phyloP scores from a whole-genome alignment of 2,329 filamentous ascomycete genomes.

The Colletotrichum musae region DNA sequence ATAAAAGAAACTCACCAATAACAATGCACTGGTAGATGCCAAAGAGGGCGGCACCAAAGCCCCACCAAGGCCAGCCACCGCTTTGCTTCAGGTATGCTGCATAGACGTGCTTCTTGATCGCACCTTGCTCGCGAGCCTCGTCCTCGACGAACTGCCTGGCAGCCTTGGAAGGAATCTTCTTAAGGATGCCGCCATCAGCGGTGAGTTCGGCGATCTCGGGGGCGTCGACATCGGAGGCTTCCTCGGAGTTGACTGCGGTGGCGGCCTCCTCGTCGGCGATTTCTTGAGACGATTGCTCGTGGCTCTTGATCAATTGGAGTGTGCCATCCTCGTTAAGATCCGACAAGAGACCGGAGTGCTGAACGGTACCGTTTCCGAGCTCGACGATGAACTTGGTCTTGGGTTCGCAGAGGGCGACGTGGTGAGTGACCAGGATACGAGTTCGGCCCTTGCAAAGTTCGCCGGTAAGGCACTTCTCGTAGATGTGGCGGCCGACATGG shows the following conservation, averaged over 20 bases:
- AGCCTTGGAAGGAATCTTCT: constrained; percentile 65
- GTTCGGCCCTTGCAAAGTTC: constrained; percentile 79
- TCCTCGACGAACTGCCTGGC: constrained; percentile 83
- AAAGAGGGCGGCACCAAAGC: constrained; percentile 67
- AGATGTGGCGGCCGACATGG: constrained; percentile 84
- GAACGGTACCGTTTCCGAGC: constrained; percentile 77
- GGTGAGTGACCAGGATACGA: constrained; percentile 85
- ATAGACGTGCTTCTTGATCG: constrained; percentile 79
- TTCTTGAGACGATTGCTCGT: constrained; percentile 64
- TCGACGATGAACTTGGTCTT: constrained; percentile 82
- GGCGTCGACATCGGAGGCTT: constrained; percentile 54
- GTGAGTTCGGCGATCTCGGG: constrained; percentile 51
- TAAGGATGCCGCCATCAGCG: constrained; percentile 56
- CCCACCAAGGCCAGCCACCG: constrained; percentile 75
- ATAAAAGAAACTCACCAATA: constrained; percentile 58
- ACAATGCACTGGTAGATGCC: constrained; percentile 67
- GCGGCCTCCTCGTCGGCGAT: constrained; percentile 63
- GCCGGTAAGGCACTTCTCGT: constrained; percentile 81
- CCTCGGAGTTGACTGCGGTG: constrained; percentile 70
- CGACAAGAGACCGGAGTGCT: constrained; percentile 74
- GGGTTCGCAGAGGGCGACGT: constrained; percentile 79
- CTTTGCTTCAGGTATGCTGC: constrained; percentile 75
- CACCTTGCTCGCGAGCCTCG: constrained; percentile 79
- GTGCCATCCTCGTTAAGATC: constrained; percentile 73
- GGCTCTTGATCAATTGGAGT: constrained; percentile 69